Percentiles rank a stretch among this genome's conserved stretches.
phyloP scores from a whole-genome alignment of 2,329 filamentous ascomycete genomes.

The Exophiala oligosperma region DNA sequence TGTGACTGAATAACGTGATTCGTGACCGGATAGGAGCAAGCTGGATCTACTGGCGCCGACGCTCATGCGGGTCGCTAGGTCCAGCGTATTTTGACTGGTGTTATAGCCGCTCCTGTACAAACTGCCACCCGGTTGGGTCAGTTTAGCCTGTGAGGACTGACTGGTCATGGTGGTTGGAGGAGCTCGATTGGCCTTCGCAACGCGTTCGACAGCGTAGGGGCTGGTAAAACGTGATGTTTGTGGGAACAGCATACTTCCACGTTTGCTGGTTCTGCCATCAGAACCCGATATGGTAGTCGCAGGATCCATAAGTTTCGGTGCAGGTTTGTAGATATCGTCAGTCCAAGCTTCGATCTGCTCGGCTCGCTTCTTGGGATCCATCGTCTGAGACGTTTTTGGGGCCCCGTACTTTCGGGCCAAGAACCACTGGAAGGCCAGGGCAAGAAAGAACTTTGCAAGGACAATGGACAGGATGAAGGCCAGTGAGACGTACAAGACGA shows the following conservation, averaged over 20 bases:
- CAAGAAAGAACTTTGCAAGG: conserved; percentile 79
- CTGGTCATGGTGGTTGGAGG: conserved; percentile 91
- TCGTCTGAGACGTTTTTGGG: conserved; percentile 77
- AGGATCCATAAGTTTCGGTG: conserved; percentile 75
- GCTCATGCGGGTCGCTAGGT: conserved; percentile 45
- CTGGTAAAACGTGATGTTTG: conserved; percentile 94
- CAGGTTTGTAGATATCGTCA: conserved; percentile 93
- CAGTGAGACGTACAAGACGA: conserved; percentile 91
- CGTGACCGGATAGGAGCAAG: conserved; percentile 59
- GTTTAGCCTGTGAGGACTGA: conserved; percentile 72
- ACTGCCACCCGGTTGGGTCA: conserved; percentile 61
- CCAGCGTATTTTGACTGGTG: conserved; percentile 58
- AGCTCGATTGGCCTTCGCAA: conserved; percentile 52
- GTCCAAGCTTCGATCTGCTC: conserved; percentile 97
- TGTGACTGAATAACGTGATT: conserved; percentile 54
- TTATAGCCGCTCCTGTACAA: conserved; percentile 66
- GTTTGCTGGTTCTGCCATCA: conserved; percentile 73
- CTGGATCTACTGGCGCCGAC: conserved; percentile 51
- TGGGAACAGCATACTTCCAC: conserved; percentile 80
- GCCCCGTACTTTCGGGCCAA: conserved; percentile 83
- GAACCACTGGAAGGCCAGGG: conserved; percentile 95
- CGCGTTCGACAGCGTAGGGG: conserved; percentile 74
- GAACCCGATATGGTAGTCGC: conserved; percentile 63
- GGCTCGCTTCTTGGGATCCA: conserved; percentile 79
- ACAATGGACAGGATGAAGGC: conserved; percentile 92